These are phyloP conservation scores for Porodaedalea pini DNA, from an alignment of 1,284 basidiomycete genomes.

Conservation along the genomic window DNA sequence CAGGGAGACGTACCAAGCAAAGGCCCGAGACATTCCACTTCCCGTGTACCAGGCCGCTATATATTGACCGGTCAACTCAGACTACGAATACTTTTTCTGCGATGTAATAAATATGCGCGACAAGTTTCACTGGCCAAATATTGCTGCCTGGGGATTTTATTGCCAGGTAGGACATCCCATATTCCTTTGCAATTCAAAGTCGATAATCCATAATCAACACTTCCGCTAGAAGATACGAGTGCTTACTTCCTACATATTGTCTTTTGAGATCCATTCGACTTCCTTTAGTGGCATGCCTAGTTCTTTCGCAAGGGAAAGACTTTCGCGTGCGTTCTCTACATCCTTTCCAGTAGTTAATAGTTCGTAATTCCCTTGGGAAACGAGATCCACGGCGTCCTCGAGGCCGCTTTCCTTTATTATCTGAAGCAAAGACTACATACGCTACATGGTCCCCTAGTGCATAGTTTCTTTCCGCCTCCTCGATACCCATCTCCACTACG, in stretches of 20 bases:
- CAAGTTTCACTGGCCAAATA: conserved; percentile 75
- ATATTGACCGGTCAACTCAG: conserved; percentile 60
- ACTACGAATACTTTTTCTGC: conserved; percentile 30
- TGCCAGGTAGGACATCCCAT: conserved; percentile 52
- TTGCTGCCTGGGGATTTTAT: conserved; percentile 55
- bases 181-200: no score
- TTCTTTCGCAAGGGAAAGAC: conserved; percentile 50
- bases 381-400: conserved; percentile 55
- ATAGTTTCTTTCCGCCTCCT: conserved; percentile 52
- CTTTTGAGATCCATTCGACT: conserved; percentile 45
- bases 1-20: conserved; percentile 54
- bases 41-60: conserved; percentile 76
- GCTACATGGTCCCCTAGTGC: conserved; percentile 58
- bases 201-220: no score
- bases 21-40: conserved; percentile 79
- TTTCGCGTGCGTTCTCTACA: conserved; percentile 33
- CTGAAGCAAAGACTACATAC: conserved; percentile 41
- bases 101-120: conserved; percentile 56
- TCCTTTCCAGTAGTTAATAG: conserved; percentile 49
- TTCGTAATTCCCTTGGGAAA: conserved; percentile 52
- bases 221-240: no score
- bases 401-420: conserved; percentile 47
- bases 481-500: conserved; percentile 39
- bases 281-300: conserved; percentile 49
- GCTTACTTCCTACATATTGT: conserved; percentile 47